Conservation (phyloP, 2,329 filamentous ascomycete genomes). For the Penicillium sp. region DNA sequence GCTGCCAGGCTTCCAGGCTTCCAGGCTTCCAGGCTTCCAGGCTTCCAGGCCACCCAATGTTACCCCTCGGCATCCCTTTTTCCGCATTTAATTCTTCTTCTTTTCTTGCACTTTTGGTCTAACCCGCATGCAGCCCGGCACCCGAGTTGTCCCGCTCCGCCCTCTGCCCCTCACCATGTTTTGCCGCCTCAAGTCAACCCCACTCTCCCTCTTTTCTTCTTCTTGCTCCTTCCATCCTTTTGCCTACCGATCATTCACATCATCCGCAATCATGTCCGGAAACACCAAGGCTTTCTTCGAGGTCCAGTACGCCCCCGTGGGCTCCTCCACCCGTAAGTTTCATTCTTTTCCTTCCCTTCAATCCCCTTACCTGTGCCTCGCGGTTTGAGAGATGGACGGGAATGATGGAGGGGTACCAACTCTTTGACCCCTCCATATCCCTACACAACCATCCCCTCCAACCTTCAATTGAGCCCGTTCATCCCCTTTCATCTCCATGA, state of each 20-base stretch:
- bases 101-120: conserved; percentile 2
- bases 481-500: conserved; percentile 4
- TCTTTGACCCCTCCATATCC: conserved; percentile 18
- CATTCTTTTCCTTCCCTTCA: conserved; percentile 18
- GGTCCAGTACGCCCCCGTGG: conserved; percentile 62
- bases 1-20: neutral
- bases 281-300: conserved; percentile 76
- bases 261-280: conserved; percentile 73
- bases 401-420: conserved; percentile 23
- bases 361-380: neutral
- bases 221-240: conserved; percentile 45
- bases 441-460: conserved; percentile 6
- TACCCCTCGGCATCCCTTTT: neutral
- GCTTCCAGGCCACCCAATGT: neutral
- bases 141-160: conserved; percentile 36
- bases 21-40: neutral
- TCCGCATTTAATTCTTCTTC: too few relatives aligned
- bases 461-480: conserved; percentile 17
- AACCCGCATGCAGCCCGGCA: conserved; percentile 34
- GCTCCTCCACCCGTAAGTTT: conserved; percentile 38
- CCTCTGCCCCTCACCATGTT: conserved; percentile 50
- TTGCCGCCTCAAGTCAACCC: conserved; percentile 52
- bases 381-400: neutral
- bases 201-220: conserved; percentile 51
- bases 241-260: conserved; percentile 48